Conservation (phyloP, 2,329 filamentous ascomycete genomes). For the Aspergillus sp. region DNA sequence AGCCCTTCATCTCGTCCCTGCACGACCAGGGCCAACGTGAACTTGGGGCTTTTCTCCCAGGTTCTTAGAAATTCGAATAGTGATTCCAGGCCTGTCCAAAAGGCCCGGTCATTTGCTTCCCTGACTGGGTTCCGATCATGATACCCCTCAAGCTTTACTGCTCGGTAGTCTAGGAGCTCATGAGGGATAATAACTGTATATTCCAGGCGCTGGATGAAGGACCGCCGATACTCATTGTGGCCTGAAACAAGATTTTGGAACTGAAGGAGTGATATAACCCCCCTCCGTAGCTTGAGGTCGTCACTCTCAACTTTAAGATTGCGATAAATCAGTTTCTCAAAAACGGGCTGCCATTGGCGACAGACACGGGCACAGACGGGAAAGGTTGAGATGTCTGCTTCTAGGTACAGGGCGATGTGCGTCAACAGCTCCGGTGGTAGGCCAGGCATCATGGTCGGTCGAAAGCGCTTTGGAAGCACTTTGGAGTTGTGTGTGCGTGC, state of each 20-base stretch:
- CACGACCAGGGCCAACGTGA: conserved; percentile 6
- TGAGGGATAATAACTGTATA: conserved; percentile 13
- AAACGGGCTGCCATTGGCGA: conserved; percentile 14
- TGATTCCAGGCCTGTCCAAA: background rate
- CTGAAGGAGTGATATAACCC: conserved; percentile 7
- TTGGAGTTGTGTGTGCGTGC: too few relatives aligned
- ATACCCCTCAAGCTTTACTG: conserved; percentile 6
- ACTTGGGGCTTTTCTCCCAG: conserved; percentile 7
- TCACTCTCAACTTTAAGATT: conserved; percentile 11
- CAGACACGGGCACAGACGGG: conserved; percentile 8
- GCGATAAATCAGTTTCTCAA: conserved; percentile 16
- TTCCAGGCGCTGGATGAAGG: conserved; percentile 8
- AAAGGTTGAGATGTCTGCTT: background rate
- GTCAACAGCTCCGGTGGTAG: background rate
- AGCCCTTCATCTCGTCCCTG: conserved; percentile 1
- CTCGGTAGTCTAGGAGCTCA: conserved; percentile 11
- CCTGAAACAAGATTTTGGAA: conserved; percentile 13
- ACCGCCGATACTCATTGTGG: background rate
- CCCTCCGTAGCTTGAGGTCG: background rate
- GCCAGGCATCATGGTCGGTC: background rate
- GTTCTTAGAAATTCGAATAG: conserved; percentile 9
- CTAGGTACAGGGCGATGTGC: background rate
- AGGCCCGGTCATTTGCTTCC: conserved; percentile 15
- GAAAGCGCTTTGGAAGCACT: too few relatives aligned
- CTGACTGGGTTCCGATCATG: conserved; percentile 9